phyloP scores from a whole-genome alignment of 2,329 filamentous ascomycete genomes.

The Colletotrichum incanum region DNA sequence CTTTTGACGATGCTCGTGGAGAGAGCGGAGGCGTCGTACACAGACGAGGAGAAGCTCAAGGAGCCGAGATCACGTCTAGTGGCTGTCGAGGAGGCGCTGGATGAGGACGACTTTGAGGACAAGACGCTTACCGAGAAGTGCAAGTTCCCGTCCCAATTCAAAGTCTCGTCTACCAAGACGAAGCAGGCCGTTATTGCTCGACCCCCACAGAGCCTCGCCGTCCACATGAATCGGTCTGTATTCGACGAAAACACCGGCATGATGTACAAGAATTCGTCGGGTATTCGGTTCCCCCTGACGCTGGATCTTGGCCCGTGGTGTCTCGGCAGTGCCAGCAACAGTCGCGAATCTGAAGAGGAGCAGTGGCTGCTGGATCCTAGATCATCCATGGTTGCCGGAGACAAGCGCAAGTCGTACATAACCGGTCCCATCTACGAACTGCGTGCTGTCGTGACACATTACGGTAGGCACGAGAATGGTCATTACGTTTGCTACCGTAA shows the following conservation, averaged over 20 bases:
- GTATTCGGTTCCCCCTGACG: constrained; percentile 81
- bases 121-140: constrained; percentile 75
- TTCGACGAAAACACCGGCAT: constrained; percentile 88
- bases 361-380: constrained; percentile 80
- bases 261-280: constrained; percentile 87
- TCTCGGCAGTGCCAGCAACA: constrained; percentile 71
- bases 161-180: constrained; percentile 86
- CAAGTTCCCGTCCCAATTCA: constrained; percentile 76
- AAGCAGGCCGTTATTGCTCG: constrained; percentile 90
- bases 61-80: constrained; percentile 71
- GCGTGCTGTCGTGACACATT: constrained; percentile 88
- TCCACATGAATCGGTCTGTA: constrained; percentile 93
- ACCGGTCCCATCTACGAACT: constrained; percentile 80
- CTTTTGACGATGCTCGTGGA: constrained; percentile 65
- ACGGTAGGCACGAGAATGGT: constrained; percentile 92
- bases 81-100: constrained; percentile 79
- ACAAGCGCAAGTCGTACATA: constrained; percentile 64
- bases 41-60: constrained; percentile 66
- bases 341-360: constrained; percentile 63
- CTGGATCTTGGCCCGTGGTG: constrained; percentile 91
- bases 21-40: constrained; percentile 52
- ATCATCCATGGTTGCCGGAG: constrained; percentile 80
- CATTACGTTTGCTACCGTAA: constrained; percentile 95
- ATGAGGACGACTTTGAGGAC: constrained; percentile 85
- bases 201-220: constrained; percentile 82